Evolutionary conservation across 2,329 filamentous ascomycete species (phyloP).

Genomic region (Colletotrichum sp.): DNA sequence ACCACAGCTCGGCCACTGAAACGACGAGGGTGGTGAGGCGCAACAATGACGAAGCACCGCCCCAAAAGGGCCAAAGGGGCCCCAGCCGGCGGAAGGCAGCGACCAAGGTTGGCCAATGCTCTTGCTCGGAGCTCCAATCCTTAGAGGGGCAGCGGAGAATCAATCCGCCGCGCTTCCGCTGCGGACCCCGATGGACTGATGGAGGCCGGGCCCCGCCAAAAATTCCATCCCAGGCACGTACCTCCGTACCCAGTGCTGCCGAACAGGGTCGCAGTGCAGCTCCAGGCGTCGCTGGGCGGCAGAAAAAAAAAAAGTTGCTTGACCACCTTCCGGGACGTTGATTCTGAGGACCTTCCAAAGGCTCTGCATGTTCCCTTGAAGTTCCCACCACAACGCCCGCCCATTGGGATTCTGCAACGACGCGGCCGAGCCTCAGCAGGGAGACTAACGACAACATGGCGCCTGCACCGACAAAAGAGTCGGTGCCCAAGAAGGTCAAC

Average conservation of each 20-base stretch:
- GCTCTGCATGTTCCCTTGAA: not conserved
- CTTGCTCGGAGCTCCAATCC: conserved; percentile 3
- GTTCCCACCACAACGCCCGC: not conserved
- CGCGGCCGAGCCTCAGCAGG: not conserved
- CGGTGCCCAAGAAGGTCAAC: conserved; percentile 45
- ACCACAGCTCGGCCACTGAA: conserved; percentile 17
- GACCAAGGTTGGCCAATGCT: conserved; percentile 18
- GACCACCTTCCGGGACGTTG: conserved; percentile 3
- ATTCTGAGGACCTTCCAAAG: not conserved
- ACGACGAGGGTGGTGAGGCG: conserved; percentile 24
- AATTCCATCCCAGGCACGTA: conserved; percentile 5
- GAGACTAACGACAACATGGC: not conserved
- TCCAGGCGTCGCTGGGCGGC: not conserved
- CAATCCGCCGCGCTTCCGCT: conserved; percentile 8
- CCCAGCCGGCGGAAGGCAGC: not conserved
- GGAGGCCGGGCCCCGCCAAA: conserved; percentile 22
- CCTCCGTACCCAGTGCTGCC: not conserved
- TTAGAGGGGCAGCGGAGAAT: conserved; percentile 7
- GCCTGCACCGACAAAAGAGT: not conserved
- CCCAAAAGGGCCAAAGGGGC: not conserved
- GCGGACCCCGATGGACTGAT: not conserved
- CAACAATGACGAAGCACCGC: conserved; percentile 31
- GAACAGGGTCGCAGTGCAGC: conserved; percentile 3
- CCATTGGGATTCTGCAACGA: not conserved
- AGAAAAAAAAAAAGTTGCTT: conserved; percentile 23